A percentile compares a stretch with the other conserved stretches of the same genome.
These are phyloP conservation scores for Aspergillus hiratsukae DNA, from an alignment of 2,329 filamentous ascomycete species.

Conservation along the genomic window DNA sequence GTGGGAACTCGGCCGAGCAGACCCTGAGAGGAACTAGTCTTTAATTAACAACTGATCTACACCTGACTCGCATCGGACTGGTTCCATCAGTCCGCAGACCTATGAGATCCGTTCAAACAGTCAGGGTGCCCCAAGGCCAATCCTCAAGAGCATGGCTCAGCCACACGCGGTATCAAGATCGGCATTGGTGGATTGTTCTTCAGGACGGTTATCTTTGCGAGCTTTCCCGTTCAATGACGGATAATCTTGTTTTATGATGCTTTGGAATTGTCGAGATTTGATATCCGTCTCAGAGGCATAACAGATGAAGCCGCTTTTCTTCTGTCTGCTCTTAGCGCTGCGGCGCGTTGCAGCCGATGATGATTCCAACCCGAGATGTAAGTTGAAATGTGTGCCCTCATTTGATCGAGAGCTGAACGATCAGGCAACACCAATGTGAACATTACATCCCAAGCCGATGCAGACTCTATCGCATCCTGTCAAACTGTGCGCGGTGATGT, in stretches of 20 bases:
- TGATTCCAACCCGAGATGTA: not conserved
- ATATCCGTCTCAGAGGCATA: not conserved
- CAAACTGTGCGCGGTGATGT: constrained; percentile 38
- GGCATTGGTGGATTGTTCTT: not conserved
- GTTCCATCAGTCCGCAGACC: not conserved
- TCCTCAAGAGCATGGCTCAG: not conserved
- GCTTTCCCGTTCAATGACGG: not conserved
- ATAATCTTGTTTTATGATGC: not conserved
- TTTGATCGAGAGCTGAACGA: not conserved
- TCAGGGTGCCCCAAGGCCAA: not conserved
- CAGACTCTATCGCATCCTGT: constrained; percentile 29
- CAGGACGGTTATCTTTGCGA: not conserved
- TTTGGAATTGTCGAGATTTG: not conserved
- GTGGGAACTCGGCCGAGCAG: not conserved
- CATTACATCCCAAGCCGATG: constrained; percentile 35
- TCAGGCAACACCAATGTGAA: constrained; percentile 40
- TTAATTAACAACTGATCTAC: not conserved
- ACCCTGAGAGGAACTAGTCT: not conserved
- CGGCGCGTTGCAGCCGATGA: not conserved
- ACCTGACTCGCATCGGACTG: not conserved
- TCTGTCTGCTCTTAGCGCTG: not conserved
- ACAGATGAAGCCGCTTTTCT: not conserved
- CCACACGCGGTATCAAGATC: not conserved
- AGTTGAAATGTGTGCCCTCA: not conserved
- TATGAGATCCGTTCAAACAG: not conserved